Percentiles rank a stretch among this genome's conserved stretches.
These are phyloP conservation scores for Penicillium sp. DNA, from an alignment of 2,329 filamentous ascomycete genomes.

Conservation along the genomic window DNA sequence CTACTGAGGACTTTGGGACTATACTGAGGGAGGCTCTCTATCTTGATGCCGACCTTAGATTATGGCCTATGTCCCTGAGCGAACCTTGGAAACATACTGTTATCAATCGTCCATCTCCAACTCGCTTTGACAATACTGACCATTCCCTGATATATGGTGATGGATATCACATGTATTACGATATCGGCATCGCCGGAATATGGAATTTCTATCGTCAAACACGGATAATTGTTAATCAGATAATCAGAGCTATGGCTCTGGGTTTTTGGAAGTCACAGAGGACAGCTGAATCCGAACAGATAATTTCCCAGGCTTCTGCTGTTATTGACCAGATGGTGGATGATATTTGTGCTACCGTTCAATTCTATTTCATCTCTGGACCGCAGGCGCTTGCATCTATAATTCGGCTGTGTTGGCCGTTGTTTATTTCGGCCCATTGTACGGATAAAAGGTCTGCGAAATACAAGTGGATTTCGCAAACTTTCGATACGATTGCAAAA, in stretches of 20 bases:
- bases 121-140: background rate
- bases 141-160: constrained; percentile 11
- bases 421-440: constrained; percentile 18
- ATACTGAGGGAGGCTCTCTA: constrained; percentile 7
- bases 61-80: constrained; percentile 16
- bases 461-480: background rate
- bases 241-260: background rate
- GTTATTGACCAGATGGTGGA: background rate
- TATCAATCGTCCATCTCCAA: background rate
- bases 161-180: constrained; percentile 20
- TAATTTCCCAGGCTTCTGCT: background rate
- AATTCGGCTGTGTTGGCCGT: constrained; percentile 17
- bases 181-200: constrained; percentile 15
- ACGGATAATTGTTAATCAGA: constrained; percentile 19
- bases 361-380: constrained; percentile 14
- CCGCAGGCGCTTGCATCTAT: constrained; percentile 10
- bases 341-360: background rate
- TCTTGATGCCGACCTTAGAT: constrained; percentile 14
- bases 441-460: no score
- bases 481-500: background rate
- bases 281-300: background rate
- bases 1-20: background rate
- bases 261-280: background rate
- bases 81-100: constrained; percentile 15
- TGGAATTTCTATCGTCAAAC: constrained; percentile 24